These are phyloP conservation scores for Blastobotrys apis DNA, from an alignment of 1,139 yeast species.

Conservation along the genomic window DNA sequence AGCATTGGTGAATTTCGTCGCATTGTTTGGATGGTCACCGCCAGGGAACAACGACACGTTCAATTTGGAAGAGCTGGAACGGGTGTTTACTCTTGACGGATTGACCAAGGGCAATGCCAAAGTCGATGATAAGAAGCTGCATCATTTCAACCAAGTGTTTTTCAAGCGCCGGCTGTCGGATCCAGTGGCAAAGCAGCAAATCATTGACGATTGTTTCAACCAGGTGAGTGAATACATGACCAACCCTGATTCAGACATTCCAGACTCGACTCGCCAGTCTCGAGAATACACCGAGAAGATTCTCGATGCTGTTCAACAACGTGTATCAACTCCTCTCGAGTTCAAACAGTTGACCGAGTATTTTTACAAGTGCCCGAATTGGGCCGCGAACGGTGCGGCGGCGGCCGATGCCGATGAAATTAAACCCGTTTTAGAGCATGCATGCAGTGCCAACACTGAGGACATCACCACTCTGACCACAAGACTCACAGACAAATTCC, in stretches of 20 bases:
- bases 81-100: slow-evolving; percentile 52
- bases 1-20: slow-evolving; percentile 81
- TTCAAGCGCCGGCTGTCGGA: slow-evolving; percentile 30
- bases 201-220: slow-evolving; percentile 19
- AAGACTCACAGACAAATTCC: too few relatives aligned
- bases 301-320: slow-evolving; percentile 19
- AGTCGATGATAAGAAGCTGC: slow-evolving; percentile 72
- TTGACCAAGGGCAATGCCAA: slow-evolving; percentile 92
- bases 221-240: slow-evolving; percentile 10
- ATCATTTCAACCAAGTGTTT: slow-evolving; percentile 70
- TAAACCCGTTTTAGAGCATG: not conserved
- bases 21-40: slow-evolving; percentile 93
- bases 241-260: slow-evolving; percentile 19
- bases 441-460: not conserved
- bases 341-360: slow-evolving; percentile 20
- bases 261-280: slow-evolving; percentile 1
- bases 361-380: slow-evolving; percentile 22
- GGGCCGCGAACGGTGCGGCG: slow-evolving; percentile 4
- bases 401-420: not conserved
- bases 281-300: slow-evolving; percentile 22
- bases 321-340: slow-evolving; percentile 23
- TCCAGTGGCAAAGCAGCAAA: slow-evolving; percentile 17
- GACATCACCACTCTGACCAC: not conserved
- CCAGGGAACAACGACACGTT: slow-evolving; percentile 51
- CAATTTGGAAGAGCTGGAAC: slow-evolving; percentile 49